Base-by-base conservation (phyloP, 75 land plant species). In the Selaginella tamariscina region DNA sequence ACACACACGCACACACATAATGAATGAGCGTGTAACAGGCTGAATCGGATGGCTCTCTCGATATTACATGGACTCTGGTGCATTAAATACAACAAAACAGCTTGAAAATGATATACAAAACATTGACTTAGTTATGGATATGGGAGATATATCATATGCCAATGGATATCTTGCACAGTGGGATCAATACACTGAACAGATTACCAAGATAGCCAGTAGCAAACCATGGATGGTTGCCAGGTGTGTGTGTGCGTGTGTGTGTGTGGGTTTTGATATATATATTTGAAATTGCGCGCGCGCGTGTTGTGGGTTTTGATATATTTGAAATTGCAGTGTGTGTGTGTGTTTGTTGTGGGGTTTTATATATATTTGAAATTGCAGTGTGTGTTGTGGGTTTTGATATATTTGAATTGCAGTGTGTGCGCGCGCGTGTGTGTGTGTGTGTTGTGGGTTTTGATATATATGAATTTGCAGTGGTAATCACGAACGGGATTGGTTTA, bases 211-310 rank as follows among this genome's bases (percentile, higher is more conserved):
- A 55, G 78, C 96, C 23, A 80, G 88, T 33, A 66, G 71, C 44
- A 88, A 89, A 2, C 98, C 98, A n/a, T 94, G 87, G 75, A 94
- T 94, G 98, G 54, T 87, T 67, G 86, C 85, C 67, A 94, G 91
- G 98, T 94, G 15, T 62, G 5, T 39, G 15, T 15, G 15, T 39
- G 5, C 49, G 5, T 39, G 11, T 39, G 5, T 39, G 11, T 39
- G 11, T 39, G 5, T 39, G 49, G 5, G 11, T 5, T 5, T 39
- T 15, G n/a, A n/a, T 39, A 39, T 5, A 39, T 5, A 5, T 39
- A 5, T 5, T 15, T 39, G 11, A 39, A 39, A 39, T 39, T n/a
- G n/a, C n/a, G n/a, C n/a, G n/a, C n/a, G n/a, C n/a, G n/a, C n/a
- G n/a, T n/a, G n/a, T n/a, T n/a, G n/a, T n/a, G n/a, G n/a, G n/a